These are phyloP conservation scores for Phialophora verrucosa DNA, from an alignment of 2,329 filamentous ascomycete species.

Conservation along the genomic window DNA sequence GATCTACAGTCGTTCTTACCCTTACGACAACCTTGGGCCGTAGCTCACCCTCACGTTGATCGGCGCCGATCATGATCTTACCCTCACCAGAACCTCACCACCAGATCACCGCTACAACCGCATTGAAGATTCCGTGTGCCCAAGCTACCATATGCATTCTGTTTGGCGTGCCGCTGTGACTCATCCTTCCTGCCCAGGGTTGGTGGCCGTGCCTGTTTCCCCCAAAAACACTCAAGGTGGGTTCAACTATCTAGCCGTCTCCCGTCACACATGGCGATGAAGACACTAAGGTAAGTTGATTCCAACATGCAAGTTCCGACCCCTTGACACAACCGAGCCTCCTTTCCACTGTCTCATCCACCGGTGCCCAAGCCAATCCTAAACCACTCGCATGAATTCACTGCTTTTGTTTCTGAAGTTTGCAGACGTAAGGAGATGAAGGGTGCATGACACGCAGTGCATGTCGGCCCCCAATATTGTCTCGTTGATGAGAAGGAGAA, in stretches of 20 bases:
- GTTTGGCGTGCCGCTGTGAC: slow-evolving; percentile 17
- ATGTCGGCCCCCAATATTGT: neutral
- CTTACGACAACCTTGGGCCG: neutral
- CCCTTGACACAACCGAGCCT: slow-evolving; percentile 5
- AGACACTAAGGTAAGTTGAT: slow-evolving; percentile 8
- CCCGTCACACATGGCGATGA: neutral
- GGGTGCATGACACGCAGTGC: neutral
- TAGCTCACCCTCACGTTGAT: neutral
- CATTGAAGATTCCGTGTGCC: slow-evolving; percentile 15
- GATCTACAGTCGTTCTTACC: slow-evolving; percentile 5
- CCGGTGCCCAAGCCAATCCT: slow-evolving; percentile 9
- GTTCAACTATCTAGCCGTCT: slow-evolving; percentile 16
- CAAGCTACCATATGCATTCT: slow-evolving; percentile 24
- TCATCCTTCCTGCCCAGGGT: slow-evolving; percentile 14
- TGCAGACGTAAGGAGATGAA: slow-evolving; percentile 1
- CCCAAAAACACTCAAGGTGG: neutral
- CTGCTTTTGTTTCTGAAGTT: slow-evolving; percentile 12
- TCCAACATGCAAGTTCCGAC: slow-evolving; percentile 12
- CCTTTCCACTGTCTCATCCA: neutral
- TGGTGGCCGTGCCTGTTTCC: slow-evolving; percentile 1
- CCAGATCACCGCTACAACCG: slow-evolving; percentile 15
- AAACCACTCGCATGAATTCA: slow-evolving; percentile 14
- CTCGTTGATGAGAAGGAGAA: slow-evolving; percentile 18
- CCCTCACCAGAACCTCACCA: slow-evolving; percentile 11
- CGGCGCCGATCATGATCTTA: neutral